These are phyloP conservation scores for Fonsecaea monophora DNA, from an alignment of 2,329 filamentous ascomycete genomes.

Conservation along the genomic window DNA sequence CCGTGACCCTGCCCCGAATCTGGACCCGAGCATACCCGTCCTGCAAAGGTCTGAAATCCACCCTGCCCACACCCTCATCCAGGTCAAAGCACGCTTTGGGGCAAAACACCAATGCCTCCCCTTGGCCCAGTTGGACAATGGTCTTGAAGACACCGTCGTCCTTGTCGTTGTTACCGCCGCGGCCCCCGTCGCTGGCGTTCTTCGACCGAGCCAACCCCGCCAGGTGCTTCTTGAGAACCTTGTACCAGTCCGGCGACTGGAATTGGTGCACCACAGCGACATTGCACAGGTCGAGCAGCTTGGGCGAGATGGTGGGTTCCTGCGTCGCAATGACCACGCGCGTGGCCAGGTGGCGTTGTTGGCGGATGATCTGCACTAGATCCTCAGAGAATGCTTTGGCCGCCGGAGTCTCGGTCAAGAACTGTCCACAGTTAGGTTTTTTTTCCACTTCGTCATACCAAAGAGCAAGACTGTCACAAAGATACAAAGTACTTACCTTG, in stretches of 20 bases:
- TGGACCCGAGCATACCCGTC: constrained; percentile 47
- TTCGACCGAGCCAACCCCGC: constrained; percentile 45
- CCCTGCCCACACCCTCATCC: not conserved
- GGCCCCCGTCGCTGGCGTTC: not conserved
- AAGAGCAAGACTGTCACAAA: too few species aligned
- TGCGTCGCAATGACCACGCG: constrained; percentile 76
- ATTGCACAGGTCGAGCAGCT: constrained; percentile 72
- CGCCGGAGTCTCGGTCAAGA: constrained; percentile 65
- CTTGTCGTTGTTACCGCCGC: not conserved
- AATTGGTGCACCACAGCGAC: constrained; percentile 75
- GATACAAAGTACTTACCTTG: constrained; percentile 56
- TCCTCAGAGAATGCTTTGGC: constrained; percentile 65
- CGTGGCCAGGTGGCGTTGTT: constrained; percentile 72
- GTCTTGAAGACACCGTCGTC: constrained; percentile 46
- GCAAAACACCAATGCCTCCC: constrained; percentile 59
- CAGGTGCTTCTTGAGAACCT: constrained; percentile 55
- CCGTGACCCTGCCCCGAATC: constrained; percentile 50
- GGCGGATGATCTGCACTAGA: constrained; percentile 68
- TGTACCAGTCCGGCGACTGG: constrained; percentile 68
- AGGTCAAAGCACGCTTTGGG: constrained; percentile 51
- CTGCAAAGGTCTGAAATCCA: constrained; percentile 38
- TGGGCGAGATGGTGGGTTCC: constrained; percentile 73
- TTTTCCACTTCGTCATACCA: not conserved
- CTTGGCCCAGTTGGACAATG: constrained; percentile 56
- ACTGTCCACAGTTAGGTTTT: constrained; percentile 48